Percentiles rank a stretch among this genome's conserved stretches.
phyloP scores from a whole-genome alignment of 345 rosid species.

The Sisymbrium altissimum region DNA sequence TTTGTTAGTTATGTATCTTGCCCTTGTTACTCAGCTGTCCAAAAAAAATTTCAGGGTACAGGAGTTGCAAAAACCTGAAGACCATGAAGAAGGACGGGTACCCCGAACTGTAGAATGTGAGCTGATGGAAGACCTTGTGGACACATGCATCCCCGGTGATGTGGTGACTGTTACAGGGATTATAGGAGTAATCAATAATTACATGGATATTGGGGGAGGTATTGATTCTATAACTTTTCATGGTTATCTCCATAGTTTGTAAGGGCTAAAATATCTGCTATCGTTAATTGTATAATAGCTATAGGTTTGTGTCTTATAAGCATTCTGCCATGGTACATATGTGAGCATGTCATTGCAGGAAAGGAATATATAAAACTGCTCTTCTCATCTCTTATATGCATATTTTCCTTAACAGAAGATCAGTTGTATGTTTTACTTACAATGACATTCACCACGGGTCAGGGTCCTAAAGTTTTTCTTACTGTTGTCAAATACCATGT shows the following conservation, averaged over 20 bases:
- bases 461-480: background rate
- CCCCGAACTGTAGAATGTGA: slow-evolving; percentile 99
- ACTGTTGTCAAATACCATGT: slow-evolving; percentile 2
- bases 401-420: background rate
- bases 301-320: background rate
- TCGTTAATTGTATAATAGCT: background rate
- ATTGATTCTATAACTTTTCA: slow-evolving; percentile 14
- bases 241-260: background rate
- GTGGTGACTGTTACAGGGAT: slow-evolving; percentile 96
- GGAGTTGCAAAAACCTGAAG: slow-evolving; percentile 69
- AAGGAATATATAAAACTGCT: background rate
- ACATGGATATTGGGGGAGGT: slow-evolving; percentile 99
- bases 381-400: background rate
- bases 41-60: slow-evolving; percentile 69
- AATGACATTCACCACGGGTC: background rate
- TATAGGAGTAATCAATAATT: slow-evolving; percentile 78
- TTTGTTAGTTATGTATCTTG: background rate
- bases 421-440: slow-evolving; percentile 1
- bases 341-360: slow-evolving; percentile 2
- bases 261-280: background rate
- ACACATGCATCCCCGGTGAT: slow-evolving; percentile 93
- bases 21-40: slow-evolving; percentile 8
- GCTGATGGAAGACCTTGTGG: slow-evolving; percentile 86
- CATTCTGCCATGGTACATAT: background rate
- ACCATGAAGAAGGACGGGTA: slow-evolving; percentile 96